Evolutionary conservation across 73 alveolate species (phyloP), one percentile per base, ranked within the genome.

Genomic region (Tetrahymena elliotti): DNA sequence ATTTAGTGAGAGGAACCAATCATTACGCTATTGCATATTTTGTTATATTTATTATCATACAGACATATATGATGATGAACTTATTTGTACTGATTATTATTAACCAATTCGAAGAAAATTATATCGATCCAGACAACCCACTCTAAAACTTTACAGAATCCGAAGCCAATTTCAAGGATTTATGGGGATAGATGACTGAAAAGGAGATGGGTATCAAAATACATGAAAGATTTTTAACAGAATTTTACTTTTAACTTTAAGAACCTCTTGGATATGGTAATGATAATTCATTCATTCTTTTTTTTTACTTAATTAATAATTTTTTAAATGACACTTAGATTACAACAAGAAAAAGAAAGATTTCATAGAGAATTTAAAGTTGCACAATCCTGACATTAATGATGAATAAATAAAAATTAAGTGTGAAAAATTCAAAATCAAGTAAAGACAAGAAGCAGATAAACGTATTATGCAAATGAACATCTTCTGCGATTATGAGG

Each of bases 61-160:
- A 94, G n/a, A 52, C 93, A 40, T 94, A 84, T 52, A 88, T 94
- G 24, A 84, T 94, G 95, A 38, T 94, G 83, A 94, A 94, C 47
- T 18, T 99, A 31, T 99, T 99, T 94, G 96, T 98, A 22, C 97
- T 99, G 97, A 99, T 99, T 35, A 98, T 98, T 95, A 53, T 99
- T 9, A 98, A 99, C 93, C 98, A 98, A 96, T 99, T 97, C 94
- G 99, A 99, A 95, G 99, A 98, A 95, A 98, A 98, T 93, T 98
- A 99, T 47, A 97, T 97, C 53, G 97, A 99, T 83, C 97, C 95
- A n/a, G 98, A 98, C 93, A 99, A 98, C 95, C 98, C 99, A 27
- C 94, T 99, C 38, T 97, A 97, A 38, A 97, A 94, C 93, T 99
- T 98, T 93, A 98, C 97, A 52, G 95, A 93, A 38, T 98, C 97